Base-by-base conservation (phyloP, 2,329 filamentous ascomycete species). In the Ophiostoma montium region DNA sequence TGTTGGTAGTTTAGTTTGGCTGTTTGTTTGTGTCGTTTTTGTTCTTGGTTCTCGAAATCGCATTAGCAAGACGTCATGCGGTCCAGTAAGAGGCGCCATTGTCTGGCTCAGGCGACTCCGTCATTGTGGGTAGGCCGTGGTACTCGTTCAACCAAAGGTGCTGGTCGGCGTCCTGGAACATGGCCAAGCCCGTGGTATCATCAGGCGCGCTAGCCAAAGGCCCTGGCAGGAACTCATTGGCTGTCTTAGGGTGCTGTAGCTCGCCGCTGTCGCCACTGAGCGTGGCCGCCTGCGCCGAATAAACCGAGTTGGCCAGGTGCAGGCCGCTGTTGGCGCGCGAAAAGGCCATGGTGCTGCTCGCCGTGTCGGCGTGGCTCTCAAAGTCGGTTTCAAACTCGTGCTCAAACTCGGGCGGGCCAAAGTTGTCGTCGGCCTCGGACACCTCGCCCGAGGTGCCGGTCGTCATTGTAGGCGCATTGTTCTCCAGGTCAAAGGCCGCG, bases 361-460 rank as follows among this genome's bases (percentile, higher is more conserved):
- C 50, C 1, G 52, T 47, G 54, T 69, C 66, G 30, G 42, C 48
- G 27, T 19, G 32, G 27, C 33, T 42, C 32, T 49, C 50, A 33
- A 44, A 50, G 3, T 55, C 53, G 41, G 50, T 50, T 54, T 69
- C 65, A 33, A 50, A 53, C 54, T 69, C 65, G 46, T 65, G 63
- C 52, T 74, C 63, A 47, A 58, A 64, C 4, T 65, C 62, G 35
- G 67, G 62, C 6, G 42, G 42, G 16, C 42, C 42, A 19, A 64
- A 63, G 21, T 65, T 61, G 55, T 82, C 79, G 53, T 82, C 80
- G 5, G 77, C 76, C 59, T 82, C 78, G 10, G 78, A 82, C 9
- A 82, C 78, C 52, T 83, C 78, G 33, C 79, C 79, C 12, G 79
- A 83, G 9, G 76, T 81, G 10, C 76, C 70, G 58, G 75, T 68